Conservation (phyloP, 371 early-diverging fungal genomes). For the Actinomortierella wolfii region DNA sequence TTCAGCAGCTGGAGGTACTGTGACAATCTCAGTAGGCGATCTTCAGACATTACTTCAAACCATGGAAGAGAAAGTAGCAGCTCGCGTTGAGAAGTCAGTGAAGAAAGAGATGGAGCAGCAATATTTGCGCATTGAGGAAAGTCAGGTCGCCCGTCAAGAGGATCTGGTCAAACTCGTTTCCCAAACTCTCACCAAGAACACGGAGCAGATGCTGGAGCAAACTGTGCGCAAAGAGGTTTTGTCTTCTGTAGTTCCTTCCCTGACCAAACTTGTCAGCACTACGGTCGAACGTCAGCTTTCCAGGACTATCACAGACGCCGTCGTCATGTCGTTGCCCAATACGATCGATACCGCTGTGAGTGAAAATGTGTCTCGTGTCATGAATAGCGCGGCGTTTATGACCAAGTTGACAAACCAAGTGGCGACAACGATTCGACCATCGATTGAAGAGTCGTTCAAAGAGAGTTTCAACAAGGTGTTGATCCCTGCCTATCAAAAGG, state of each 20-base stretch:
- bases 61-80: constrained; percentile 38
- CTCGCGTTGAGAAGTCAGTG: constrained; percentile 38
- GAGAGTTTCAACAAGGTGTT: constrained; percentile 46
- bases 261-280: constrained; percentile 43
- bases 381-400: constrained; percentile 48
- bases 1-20: constrained; percentile 1
- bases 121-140: constrained; percentile 43
- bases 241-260: constrained; percentile 41
- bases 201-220: constrained; percentile 47
- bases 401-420: constrained; percentile 38
- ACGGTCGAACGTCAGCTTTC: constrained; percentile 48
- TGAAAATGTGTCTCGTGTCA: constrained; percentile 57
- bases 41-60: constrained; percentile 26
- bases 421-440: constrained; percentile 41
- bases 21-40: constrained; percentile 22
- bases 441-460: constrained; percentile 49
- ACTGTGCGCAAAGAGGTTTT: constrained; percentile 51
- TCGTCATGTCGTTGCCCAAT: constrained; percentile 43
- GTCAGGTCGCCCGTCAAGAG: constrained; percentile 48
- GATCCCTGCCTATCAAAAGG: constrained; percentile 50
- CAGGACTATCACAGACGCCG: constrained; percentile 40
- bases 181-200: constrained; percentile 47
- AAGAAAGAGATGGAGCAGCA: constrained; percentile 44
- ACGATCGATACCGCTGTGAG: constrained; percentile 56
- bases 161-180: constrained; percentile 47